Percentiles rank a stretch among this genome's conserved stretches.
phyloP scores from a whole-genome alignment of 2,329 filamentous ascomycete genomes.

The Phyllosticta paracitricarpa region DNA sequence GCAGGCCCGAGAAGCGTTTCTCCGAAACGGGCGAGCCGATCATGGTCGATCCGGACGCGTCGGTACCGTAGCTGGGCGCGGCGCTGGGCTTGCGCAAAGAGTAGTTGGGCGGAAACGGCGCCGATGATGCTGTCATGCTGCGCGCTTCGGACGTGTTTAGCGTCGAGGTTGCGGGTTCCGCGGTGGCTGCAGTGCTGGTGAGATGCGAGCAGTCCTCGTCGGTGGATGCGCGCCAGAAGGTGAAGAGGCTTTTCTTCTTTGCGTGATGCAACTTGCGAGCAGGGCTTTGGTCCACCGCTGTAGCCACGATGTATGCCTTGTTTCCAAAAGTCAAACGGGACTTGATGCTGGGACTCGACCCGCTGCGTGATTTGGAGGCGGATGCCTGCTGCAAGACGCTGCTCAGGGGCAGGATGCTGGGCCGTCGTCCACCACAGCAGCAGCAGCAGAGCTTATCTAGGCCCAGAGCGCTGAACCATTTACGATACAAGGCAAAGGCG shows the following conservation, averaged over 20 bases:
- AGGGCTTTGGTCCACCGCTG: background rate
- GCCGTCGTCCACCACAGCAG: background rate
- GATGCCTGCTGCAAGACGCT: background rate
- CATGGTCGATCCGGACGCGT: background rate
- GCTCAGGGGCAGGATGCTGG: background rate
- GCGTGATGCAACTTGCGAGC: background rate
- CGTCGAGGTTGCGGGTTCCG: background rate
- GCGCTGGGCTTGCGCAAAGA: constrained; percentile 2
- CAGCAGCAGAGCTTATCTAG: constrained; percentile 14
- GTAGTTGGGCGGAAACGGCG: background rate
- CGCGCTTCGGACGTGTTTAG: background rate
- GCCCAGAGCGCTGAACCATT: constrained; percentile 33
- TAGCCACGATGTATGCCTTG: background rate
- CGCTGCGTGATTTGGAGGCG: background rate
- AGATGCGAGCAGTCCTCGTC: background rate
- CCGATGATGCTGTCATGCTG: background rate
- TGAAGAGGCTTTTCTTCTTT: background rate
- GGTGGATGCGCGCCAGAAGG: background rate
- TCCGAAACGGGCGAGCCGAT: background rate
- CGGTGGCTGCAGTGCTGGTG: background rate
- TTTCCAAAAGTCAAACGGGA: background rate
- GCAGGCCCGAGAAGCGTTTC: background rate
- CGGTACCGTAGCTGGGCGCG: background rate
- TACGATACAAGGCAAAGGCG: constrained; percentile 45
- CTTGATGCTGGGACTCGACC: background rate